Percentiles rank a stretch among this genome's conserved stretches.
Evolutionary conservation across 2,329 filamentous ascomycete genomes (phyloP).

Genomic region (Fusarium sp.): DNA sequence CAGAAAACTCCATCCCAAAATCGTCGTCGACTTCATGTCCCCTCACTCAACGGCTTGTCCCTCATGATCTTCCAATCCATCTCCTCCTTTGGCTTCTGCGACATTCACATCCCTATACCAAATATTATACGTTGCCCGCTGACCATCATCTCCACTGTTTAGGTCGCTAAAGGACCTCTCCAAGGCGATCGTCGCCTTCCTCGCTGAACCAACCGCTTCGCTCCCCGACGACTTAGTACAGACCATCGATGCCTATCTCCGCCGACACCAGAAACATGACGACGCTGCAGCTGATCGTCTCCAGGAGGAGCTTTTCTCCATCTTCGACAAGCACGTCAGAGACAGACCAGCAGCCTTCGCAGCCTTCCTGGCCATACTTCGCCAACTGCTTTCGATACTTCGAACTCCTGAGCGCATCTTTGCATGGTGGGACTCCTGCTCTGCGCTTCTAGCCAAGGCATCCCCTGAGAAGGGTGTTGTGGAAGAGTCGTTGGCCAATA

Average conservation of each 20-base stretch:
- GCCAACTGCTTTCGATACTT: constrained; percentile 72
- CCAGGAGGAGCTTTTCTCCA: constrained; percentile 75
- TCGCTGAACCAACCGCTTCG: constrained; percentile 64
- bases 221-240: constrained; percentile 73
- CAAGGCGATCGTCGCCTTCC: constrained; percentile 65
- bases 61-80: constrained; percentile 26
- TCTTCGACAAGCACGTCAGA: constrained; percentile 74
- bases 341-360: constrained; percentile 67
- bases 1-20: constrained; percentile 37
- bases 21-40: constrained; percentile 1
- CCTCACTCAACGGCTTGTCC: constrained; percentile 24
- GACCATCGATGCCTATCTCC: constrained; percentile 74
- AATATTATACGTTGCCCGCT: constrained; percentile 19
- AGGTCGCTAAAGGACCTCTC: constrained; percentile 71
- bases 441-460: constrained; percentile 57
- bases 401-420: constrained; percentile 70
- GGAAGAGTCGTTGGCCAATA: constrained; percentile 71
- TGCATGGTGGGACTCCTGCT: constrained; percentile 75
- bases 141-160: constrained; percentile 36
- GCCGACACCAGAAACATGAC: constrained; percentile 74
- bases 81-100: constrained; percentile 23
- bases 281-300: constrained; percentile 76
- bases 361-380: constrained; percentile 76
- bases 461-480: constrained; percentile 72
- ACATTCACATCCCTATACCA: constrained; percentile 18